Evolutionary conservation across 202 grass and related monocot species (phyloP), one percentile per base, ranked within the genome.

Genomic region (Saccharum hybrid): DNA sequence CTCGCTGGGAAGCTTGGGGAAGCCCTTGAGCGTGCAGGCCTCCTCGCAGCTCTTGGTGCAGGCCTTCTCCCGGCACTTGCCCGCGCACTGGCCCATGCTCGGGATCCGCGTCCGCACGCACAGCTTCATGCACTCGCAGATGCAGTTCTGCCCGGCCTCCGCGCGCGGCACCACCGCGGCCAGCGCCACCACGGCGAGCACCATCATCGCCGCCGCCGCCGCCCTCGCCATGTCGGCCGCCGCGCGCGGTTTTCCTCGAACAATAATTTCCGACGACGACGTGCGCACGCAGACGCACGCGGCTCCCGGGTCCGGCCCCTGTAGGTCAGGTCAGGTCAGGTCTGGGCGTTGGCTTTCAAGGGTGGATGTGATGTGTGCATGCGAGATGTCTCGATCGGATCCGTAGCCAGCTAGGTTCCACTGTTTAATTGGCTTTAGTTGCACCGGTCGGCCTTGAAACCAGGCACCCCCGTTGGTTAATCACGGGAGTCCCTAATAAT

Each of bases 101-200:
- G 85, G 61, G 74, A 91, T 68, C 4, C 9, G 31, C 39, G 87
- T 4, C 38, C 83, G 84, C 49, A 64, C 13, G 89, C 86, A 91
- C 70, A 86, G 70, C 88, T 87, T 94, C 92, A 94, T 67, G 84
- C 92, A 91, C 84, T 94, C 89, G 84, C 92, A 94, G 78, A 83
- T 85, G 79, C 89, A 94, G 87, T 89, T 94, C 71, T 91, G 89
- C 22, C 65, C 66, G 26, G 84, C 92, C 69, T 88, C 84, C 64
- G 67, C 71, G 14, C 28, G 43, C 88, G 30, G 68, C 88, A 10
- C 59, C 48, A 48, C 67, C 10, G 3, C 19, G 5, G 18, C 46
- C 8, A 36, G 34, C 36, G 5, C 1, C 15, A 48, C 7, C 6
- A 41, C 33, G 30, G 41, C 57, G 56, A 38, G 18, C 83, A 21